phyloP scores from a whole-genome alignment of 306 rosid species.

The Acmispon strigosus region DNA sequence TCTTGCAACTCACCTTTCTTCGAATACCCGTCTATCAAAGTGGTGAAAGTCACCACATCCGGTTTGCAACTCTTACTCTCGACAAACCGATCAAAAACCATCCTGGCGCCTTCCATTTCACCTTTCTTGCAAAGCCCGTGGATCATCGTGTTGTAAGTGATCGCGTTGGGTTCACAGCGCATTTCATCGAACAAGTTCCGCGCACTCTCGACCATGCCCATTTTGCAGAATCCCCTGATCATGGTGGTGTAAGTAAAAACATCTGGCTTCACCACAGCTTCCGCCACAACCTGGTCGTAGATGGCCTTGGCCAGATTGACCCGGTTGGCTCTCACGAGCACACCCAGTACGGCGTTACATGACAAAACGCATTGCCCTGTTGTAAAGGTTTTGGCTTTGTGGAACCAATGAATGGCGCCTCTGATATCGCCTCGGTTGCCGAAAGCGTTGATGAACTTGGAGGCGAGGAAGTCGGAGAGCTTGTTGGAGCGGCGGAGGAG shows the following conservation, averaged over 20 bases:
- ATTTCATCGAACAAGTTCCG: constrained; percentile 51
- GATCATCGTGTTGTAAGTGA: constrained; percentile 42
- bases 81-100: constrained; percentile 17
- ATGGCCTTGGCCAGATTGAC: constrained; percentile 33
- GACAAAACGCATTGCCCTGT: constrained; percentile 33
- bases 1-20: constrained; percentile 33
- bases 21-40: constrained; percentile 48
- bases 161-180: constrained; percentile 35
- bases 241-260: constrained; percentile 38
- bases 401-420: constrained; percentile 49
- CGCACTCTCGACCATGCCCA: constrained; percentile 35
- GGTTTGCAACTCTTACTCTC: constrained; percentile 30
- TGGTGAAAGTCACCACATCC: constrained; percentile 40
- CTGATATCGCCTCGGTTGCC: constrained; percentile 36
- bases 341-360: constrained; percentile 36
- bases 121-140: constrained; percentile 38
- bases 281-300: constrained; percentile 32
- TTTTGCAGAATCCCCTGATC: constrained; percentile 44
- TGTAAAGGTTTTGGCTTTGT: constrained; percentile 25
- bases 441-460: constrained; percentile 35
- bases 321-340: constrained; percentile 38
- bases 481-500: constrained; percentile 29
- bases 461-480: constrained; percentile 26
- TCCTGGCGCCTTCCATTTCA: constrained; percentile 35
- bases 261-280: constrained; percentile 27